Conservation (phyloP, 768 basidiomycete species). For the Russula sp. region DNA sequence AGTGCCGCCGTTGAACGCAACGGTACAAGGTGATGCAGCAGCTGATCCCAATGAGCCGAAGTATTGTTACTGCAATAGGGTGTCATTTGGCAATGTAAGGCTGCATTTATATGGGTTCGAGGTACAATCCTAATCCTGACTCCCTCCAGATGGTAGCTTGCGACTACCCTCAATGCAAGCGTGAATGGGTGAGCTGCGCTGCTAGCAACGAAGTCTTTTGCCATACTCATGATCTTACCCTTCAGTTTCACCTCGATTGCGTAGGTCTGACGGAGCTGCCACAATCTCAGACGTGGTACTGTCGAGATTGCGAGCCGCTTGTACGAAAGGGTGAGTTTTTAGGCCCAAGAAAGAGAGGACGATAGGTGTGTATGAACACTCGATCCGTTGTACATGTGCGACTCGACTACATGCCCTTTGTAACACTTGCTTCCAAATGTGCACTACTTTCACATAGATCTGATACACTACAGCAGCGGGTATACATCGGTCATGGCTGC, state of each 20-base stretch:
- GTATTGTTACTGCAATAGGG: constrained; percentile 79
- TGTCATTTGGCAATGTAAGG: constrained; percentile 73
- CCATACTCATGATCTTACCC: not conserved
- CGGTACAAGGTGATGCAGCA: constrained; percentile 18
- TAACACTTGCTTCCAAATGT: constrained; percentile 2
- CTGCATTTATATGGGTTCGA: not conserved
- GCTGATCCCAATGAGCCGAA: constrained; percentile 37
- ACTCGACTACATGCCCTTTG: not conserved
- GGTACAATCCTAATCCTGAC: not conserved
- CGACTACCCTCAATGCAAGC: constrained; percentile 59
- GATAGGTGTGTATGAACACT: constrained; percentile 12
- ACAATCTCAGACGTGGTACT: constrained; percentile 56
- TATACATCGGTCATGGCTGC: not conserved
- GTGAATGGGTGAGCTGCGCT: constrained; percentile 66
- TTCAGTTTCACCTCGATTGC: constrained; percentile 68
- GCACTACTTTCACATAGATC: not conserved
- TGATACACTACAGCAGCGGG: not conserved
- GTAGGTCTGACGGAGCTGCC: constrained; percentile 53
- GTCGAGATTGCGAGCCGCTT: constrained; percentile 47
- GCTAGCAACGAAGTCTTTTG: constrained; percentile 8
- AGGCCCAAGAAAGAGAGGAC: constrained; percentile 28
- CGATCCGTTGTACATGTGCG: not conserved
- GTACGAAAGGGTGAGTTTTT: constrained; percentile 27
- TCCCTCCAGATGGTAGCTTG: constrained; percentile 74
- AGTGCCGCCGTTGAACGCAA: constrained; percentile 29